These are phyloP conservation scores for Metschnikowia baotianmanensis DNA, from an alignment of 805 yeast genomes.

Conservation along the genomic window DNA sequence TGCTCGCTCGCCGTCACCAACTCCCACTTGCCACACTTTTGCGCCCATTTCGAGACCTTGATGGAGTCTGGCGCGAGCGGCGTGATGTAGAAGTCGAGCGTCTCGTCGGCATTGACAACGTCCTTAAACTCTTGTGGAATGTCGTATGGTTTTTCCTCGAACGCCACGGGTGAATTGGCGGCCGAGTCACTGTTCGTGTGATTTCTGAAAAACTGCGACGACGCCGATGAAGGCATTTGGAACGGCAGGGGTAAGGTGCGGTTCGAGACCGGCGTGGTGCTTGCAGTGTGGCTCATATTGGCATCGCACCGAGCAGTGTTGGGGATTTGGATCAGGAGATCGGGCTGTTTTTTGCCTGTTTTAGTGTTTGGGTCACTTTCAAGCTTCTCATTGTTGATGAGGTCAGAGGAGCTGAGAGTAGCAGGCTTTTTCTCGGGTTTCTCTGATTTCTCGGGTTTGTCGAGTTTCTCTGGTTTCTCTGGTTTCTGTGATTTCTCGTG, in stretches of 20 bases:
- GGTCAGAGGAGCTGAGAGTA: too few species aligned
- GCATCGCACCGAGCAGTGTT: conserved; percentile 11
- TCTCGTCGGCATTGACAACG: conserved; percentile 34
- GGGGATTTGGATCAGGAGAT: conserved; percentile 18
- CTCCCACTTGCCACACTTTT: conserved; percentile 44
- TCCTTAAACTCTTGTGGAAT: conserved; percentile 39
- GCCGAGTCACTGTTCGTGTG: conserved; percentile 13
- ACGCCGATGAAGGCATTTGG: conserved; percentile 45
- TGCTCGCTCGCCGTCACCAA: conserved; percentile 38
- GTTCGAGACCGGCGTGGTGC: conserved; percentile 17
- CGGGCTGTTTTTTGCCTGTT: conserved; percentile 8
- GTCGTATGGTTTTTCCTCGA: conserved; percentile 22
- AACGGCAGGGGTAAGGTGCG: conserved; percentile 35
- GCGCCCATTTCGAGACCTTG: conserved; percentile 43
- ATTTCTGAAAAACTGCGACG: conserved; percentile 39
- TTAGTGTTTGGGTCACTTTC: not conserved
- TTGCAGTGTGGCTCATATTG: conserved; percentile 13
- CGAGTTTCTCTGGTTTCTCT: not conserved
- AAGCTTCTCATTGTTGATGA: too few species aligned
- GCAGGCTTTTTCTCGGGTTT: too few species aligned
- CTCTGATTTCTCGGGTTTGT: not conserved
- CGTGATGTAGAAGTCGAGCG: conserved; percentile 38
- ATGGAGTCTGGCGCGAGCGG: conserved; percentile 33
- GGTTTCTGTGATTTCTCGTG: not conserved
- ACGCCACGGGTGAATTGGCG: conserved; percentile 1